Conservation (phyloP, 2,329 filamentous ascomycete species). For the Arthrobotrys pseudoclavata region DNA sequence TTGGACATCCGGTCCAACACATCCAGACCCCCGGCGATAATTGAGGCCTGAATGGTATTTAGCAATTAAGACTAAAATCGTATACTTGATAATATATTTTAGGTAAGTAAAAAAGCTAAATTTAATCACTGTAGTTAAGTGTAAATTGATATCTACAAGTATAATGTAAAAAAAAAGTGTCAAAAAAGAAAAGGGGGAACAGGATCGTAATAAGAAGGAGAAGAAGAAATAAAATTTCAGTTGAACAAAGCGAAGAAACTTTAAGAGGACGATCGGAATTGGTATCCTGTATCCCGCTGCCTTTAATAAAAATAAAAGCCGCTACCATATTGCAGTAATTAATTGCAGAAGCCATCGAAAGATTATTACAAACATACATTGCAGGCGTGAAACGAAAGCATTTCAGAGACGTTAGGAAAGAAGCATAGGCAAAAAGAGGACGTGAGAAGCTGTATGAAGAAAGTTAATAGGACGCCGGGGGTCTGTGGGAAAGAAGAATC, state of each 20-base stretch:
- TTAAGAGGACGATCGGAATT: not conserved
- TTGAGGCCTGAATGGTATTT: too few species aligned
- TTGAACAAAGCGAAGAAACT: not conserved
- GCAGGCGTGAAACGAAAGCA: not conserved
- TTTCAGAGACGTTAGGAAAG: constrained; percentile 2
- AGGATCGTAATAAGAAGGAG: not conserved
- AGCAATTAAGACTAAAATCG: too few species aligned
- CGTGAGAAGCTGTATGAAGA: not conserved
- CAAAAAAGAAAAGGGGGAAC: not conserved
- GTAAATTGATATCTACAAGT: constrained; percentile 19
- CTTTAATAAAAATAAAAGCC: not conserved
- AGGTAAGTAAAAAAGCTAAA: not conserved
- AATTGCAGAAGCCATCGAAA: not conserved
- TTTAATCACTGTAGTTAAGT: constrained; percentile 5
- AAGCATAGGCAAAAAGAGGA: not conserved
- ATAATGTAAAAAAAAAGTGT: not conserved
- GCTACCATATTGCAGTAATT: constrained; percentile 1
- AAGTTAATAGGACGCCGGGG: constrained; percentile 1
- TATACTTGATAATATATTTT: too few species aligned
- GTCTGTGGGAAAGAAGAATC: not conserved
- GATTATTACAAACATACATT: constrained; percentile 5
- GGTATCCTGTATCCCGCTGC: constrained; percentile 1
- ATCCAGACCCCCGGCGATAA: not conserved
- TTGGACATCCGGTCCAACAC: constrained; percentile 41
- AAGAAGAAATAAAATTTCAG: not conserved